These are phyloP conservation scores for Calocybe gambosa DNA, from an alignment of 1,284 basidiomycete genomes.

Conservation along the genomic window DNA sequence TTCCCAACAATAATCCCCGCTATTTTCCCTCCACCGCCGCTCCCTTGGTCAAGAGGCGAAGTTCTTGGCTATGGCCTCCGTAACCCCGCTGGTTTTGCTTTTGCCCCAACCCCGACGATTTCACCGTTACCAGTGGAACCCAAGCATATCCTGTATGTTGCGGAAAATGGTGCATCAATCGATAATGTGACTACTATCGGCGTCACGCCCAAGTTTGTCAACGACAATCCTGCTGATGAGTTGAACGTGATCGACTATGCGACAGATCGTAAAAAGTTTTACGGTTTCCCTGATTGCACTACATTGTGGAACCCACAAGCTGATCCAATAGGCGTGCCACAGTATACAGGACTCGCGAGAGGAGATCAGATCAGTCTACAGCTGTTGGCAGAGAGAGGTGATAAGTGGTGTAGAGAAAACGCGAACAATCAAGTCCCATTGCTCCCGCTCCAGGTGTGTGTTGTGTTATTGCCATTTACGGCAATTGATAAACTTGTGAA, in stretches of 20 bases:
- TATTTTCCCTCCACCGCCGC: slow-evolving; percentile 8
- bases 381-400: slow-evolving; percentile 20
- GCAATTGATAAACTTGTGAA: too few species aligned
- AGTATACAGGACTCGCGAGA: slow-evolving; percentile 21
- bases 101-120: slow-evolving; percentile 14
- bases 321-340: slow-evolving; percentile 28
- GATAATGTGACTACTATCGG: slow-evolving; percentile 26
- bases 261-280: slow-evolving; percentile 16
- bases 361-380: slow-evolving; percentile 31
- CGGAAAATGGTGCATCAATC: slow-evolving; percentile 38
- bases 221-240: slow-evolving; percentile 39
- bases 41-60: slow-evolving; percentile 17
- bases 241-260: slow-evolving; percentile 22
- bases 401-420: slow-evolving; percentile 25
- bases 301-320: slow-evolving; percentile 32
- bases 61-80: slow-evolving; percentile 36
- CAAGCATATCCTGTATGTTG: slow-evolving; percentile 24
- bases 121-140: background rate
- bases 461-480: slow-evolving; percentile 9
- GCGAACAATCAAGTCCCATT: slow-evolving; percentile 29
- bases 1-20: slow-evolving; percentile 8
- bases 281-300: slow-evolving; percentile 33
- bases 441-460: slow-evolving; percentile 31
- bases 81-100: slow-evolving; percentile 36
- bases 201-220: slow-evolving; percentile 29